Percentiles rank a stretch among this genome's conserved stretches.
phyloP scores from a whole-genome alignment of 2,329 filamentous ascomycete species.

The Trichoderma simmonsii region DNA sequence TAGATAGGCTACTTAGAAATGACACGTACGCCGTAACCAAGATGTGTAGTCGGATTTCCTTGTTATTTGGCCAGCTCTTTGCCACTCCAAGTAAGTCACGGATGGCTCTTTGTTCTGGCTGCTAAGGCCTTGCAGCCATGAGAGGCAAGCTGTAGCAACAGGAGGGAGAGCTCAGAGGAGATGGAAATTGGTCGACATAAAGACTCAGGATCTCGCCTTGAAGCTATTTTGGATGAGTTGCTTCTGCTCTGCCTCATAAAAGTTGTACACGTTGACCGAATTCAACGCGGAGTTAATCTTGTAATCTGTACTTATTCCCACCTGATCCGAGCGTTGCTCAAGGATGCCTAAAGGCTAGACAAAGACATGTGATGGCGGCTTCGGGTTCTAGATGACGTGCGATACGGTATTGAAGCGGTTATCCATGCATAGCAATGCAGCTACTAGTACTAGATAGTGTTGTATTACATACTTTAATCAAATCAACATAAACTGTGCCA shows the following conservation, averaged over 20 bases:
- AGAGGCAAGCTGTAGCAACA: neutral
- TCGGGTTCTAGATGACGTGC: neutral
- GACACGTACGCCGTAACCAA: neutral
- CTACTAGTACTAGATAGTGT: neutral
- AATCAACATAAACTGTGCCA: neutral
- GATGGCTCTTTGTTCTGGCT: neutral
- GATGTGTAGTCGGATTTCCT: neutral
- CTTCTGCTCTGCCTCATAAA: neutral
- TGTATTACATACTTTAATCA: neutral
- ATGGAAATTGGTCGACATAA: too few species aligned
- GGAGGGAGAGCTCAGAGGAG: neutral
- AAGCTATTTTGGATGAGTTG: neutral
- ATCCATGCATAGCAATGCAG: neutral
- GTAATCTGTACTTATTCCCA: neutral
- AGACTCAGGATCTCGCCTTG: neutral
- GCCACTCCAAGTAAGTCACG: neutral
- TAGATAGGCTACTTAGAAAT: neutral
- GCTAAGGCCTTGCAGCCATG: neutral
- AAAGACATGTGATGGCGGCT: neutral
- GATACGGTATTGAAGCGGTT: neutral
- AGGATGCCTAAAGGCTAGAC: neutral
- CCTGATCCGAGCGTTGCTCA: neutral
- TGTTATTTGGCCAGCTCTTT: neutral
- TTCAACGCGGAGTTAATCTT: neutral
- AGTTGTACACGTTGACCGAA: neutral